phyloP scores from a whole-genome alignment of 768 basidiomycete species.

The Rhizopogon salebrosus region DNA sequence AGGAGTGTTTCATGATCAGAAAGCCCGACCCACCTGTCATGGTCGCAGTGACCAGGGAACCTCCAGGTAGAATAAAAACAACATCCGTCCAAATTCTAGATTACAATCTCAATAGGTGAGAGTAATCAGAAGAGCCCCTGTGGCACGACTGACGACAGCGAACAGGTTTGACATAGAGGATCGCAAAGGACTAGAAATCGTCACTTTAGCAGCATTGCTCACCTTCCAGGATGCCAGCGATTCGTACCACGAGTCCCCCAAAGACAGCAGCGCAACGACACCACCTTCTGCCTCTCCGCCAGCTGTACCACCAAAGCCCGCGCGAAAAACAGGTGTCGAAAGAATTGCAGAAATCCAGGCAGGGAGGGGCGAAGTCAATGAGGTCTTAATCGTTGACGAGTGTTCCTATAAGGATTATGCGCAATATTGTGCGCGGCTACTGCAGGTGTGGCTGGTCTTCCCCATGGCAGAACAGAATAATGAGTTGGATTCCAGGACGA shows the following conservation, averaged over 20 bases:
- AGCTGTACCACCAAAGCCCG: slow-evolving; percentile 52
- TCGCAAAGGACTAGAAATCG: slow-evolving; percentile 80
- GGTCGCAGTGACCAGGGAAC: slow-evolving; percentile 77
- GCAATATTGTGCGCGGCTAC: slow-evolving; percentile 54
- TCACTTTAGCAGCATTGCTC: slow-evolving; percentile 68
- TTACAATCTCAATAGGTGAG: slow-evolving; percentile 76
- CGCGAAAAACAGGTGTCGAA: slow-evolving; percentile 60
- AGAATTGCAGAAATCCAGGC: slow-evolving; percentile 71
- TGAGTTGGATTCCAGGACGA: slow-evolving; percentile 47
- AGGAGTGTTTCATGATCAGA: slow-evolving; percentile 76
- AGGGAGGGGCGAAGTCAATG: slow-evolving; percentile 65
- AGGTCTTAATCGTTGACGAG: slow-evolving; percentile 65
- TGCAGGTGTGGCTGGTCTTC: slow-evolving; percentile 39
- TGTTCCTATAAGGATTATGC: slow-evolving; percentile 64
- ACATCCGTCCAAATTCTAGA: slow-evolving; percentile 72
- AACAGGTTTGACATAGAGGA: slow-evolving; percentile 78
- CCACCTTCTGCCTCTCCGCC: slow-evolving; percentile 24
- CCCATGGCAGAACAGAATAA: not conserved
- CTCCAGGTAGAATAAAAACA: slow-evolving; percentile 59
- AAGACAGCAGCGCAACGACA: slow-evolving; percentile 5
- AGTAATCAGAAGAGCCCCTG: not conserved
- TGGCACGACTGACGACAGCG: not conserved
- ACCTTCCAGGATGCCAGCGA: slow-evolving; percentile 75
- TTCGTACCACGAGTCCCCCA: slow-evolving; percentile 37
- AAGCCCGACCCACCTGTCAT: slow-evolving; percentile 87